Evolutionary conservation across 208 protist genomes (phyloP).

Genomic region (Blechomonas ayalai): DNA sequence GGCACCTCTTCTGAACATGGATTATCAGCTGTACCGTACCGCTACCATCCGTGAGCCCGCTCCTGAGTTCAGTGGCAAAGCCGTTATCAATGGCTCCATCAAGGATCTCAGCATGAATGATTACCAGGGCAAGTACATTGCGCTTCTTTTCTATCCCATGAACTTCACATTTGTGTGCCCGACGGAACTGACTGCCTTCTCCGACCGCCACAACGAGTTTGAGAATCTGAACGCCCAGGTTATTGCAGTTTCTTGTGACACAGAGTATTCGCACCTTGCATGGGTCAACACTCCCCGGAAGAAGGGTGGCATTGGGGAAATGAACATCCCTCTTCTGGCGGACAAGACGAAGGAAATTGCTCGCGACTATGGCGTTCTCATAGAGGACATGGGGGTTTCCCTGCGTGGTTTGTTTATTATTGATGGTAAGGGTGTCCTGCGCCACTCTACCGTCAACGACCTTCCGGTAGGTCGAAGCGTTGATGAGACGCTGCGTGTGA

Average conservation of each 20-base stretch:
- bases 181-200: conserved; percentile 96
- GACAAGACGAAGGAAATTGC: conserved; percentile 94
- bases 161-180: conserved; percentile 98
- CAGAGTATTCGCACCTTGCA: conserved; percentile 92
- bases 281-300: conserved; percentile 94
- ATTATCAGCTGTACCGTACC: conserved; percentile 77
- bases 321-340: conserved; percentile 94
- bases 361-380: conserved; percentile 93
- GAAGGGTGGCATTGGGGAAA: conserved; percentile 94
- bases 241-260: conserved; percentile 90
- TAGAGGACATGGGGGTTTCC: conserved; percentile 78
- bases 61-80: conserved; percentile 87
- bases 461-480: conserved; percentile 93
- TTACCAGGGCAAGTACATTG: conserved; percentile 92
- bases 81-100: conserved; percentile 93
- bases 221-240: conserved; percentile 86
- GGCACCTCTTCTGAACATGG: conserved; percentile 49
- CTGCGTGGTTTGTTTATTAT: conserved; percentile 96
- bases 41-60: conserved; percentile 84
- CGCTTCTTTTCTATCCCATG: conserved; percentile 95
- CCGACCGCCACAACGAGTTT: conserved; percentile 89
- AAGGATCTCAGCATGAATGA: conserved; percentile 87
- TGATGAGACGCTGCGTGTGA: conserved; percentile 94
- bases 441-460: conserved; percentile 93
- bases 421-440: conserved; percentile 88